These are phyloP conservation scores for Candida nitratophila DNA, from an alignment of 805 yeast species.

Conservation along the genomic window DNA sequence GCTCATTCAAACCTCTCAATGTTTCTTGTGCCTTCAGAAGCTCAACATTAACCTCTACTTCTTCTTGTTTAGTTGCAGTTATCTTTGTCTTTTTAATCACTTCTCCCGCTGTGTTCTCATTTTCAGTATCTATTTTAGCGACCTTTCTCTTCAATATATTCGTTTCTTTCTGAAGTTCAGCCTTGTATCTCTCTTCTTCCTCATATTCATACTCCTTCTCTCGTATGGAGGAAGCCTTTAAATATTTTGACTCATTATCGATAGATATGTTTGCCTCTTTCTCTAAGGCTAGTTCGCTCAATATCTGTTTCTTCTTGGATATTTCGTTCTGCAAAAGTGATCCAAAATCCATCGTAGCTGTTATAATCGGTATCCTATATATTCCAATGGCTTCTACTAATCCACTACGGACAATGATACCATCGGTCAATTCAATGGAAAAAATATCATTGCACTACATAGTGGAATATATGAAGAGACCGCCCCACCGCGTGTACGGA, in stretches of 20 bases:
- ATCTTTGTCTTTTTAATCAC: not conserved
- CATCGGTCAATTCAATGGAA: too few relatives aligned
- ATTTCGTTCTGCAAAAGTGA: constrained; percentile 40
- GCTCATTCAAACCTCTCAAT: constrained; percentile 8
- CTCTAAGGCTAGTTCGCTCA: constrained; percentile 3
- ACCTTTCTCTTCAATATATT: not conserved
- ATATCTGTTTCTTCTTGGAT: constrained; percentile 31
- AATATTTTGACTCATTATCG: constrained; percentile 1
- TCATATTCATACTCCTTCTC: constrained; percentile 5
- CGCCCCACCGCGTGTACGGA: too few relatives aligned
- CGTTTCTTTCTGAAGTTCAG: not conserved
- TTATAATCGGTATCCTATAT: too few relatives aligned
- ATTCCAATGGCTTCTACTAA: too few relatives aligned
- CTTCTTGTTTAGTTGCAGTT: not conserved
- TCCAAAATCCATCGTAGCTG: constrained; percentile 43
- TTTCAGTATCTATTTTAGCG: not conserved
- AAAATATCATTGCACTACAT: too few relatives aligned
- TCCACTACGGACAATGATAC: too few relatives aligned
- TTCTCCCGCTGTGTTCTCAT: too few relatives aligned
- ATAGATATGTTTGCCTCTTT: not conserved
- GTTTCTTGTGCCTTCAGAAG: constrained; percentile 4
- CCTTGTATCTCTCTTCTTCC: not conserved
- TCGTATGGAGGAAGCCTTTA: constrained; percentile 8
- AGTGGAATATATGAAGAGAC: too few relatives aligned
- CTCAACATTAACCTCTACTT: not conserved